Evolutionary conservation across 139 green algal species (phyloP).

Genomic region (Astrephomene gubernaculifera): DNA sequence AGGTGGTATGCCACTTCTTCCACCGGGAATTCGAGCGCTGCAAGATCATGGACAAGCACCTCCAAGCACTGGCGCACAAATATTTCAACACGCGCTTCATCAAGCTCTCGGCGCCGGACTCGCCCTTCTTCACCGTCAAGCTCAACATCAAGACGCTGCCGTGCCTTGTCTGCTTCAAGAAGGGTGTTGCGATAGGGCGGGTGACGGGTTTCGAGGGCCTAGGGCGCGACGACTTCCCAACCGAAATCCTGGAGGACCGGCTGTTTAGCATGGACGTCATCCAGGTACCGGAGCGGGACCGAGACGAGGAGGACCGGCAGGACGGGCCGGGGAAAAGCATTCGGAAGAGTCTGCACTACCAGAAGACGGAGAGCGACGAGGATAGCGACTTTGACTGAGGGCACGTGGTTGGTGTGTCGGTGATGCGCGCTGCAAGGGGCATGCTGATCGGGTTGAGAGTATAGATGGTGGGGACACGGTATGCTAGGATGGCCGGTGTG

Average conservation of each 20-base stretch:
- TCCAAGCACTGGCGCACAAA: constrained; percentile 73
- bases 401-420: not conserved
- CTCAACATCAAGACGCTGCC: constrained; percentile 92
- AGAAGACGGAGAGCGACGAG: constrained; percentile 67
- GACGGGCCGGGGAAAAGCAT: constrained; percentile 39
- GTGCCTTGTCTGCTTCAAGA: constrained; percentile 84
- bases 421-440: not conserved
- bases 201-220: constrained; percentile 93
- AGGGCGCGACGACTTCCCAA: constrained; percentile 85
- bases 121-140: constrained; percentile 96
- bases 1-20: constrained; percentile 94
- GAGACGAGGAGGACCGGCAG: constrained; percentile 28
- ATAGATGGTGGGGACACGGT: no score
- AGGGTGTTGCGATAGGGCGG: constrained; percentile 81
- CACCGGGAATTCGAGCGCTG: constrained; percentile 96
- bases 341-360: constrained; percentile 50
- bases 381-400: constrained; percentile 80
- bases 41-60: constrained; percentile 97
- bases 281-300: constrained; percentile 44
- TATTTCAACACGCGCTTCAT: constrained; percentile 95
- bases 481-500: no score
- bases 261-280: constrained; percentile 56
- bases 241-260: constrained; percentile 63
- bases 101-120: constrained; percentile 86
- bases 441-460: not conserved